These are phyloP conservation scores for Alliaria petiolata DNA, from an alignment of 345 rosid species.

Conservation along the genomic window DNA sequence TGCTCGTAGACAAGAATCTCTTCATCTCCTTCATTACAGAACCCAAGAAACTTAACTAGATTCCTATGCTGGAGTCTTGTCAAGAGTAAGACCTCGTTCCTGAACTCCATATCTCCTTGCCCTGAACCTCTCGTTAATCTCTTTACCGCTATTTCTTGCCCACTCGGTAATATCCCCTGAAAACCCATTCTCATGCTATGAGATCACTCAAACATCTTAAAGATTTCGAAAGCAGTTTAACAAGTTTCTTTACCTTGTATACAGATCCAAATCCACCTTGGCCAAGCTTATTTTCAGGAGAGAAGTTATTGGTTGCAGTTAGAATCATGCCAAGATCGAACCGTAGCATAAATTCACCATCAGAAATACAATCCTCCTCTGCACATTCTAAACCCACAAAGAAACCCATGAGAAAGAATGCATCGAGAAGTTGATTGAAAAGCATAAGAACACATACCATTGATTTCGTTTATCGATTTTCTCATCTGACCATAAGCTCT, in stretches of 20 bases:
- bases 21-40: constrained; percentile 2
- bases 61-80: constrained; percentile 5
- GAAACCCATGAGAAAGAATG: neutral
- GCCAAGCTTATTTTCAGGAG: constrained; percentile 1
- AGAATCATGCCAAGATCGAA: neutral
- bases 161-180: neutral
- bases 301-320: neutral
- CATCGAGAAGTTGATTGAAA: neutral
- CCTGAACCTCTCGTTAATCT: constrained; percentile 1
- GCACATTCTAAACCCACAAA: neutral
- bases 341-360: neutral
- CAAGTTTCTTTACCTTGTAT: neutral
- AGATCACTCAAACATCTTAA: neutral
- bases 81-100: constrained; percentile 6
- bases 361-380: constrained; percentile 9
- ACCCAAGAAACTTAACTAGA: constrained; percentile 3
- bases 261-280: constrained; percentile 11
- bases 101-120: neutral
- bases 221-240: neutral
- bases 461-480: neutral
- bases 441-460: constrained; percentile 1
- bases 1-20: neutral
- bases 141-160: constrained; percentile 6
- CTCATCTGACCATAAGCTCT: neutral
- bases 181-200: neutral